Base-by-base conservation (phyloP, 306 rosid species). In the Trifolium pratense region DNA sequence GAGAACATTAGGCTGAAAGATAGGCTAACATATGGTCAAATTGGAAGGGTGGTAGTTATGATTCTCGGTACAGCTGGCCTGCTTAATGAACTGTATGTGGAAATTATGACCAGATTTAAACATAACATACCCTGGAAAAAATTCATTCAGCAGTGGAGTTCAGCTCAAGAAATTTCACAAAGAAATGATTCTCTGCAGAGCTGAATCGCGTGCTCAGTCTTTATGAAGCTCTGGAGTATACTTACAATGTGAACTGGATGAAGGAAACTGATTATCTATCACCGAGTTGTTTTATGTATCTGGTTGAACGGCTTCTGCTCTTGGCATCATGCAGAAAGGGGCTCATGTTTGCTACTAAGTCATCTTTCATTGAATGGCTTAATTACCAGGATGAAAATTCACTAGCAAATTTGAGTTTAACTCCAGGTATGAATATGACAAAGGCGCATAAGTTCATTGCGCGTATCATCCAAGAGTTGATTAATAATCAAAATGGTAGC, bases 301-400 rank as follows among this genome's bases (percentile, higher is more conserved):
- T 89, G 13, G 69, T 88, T 12, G 97, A 92, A 74, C 92, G 85
- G 61, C 81, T 92, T 53, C 51, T 92, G 61, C 55, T 86, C 3
- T 68, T 72, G 46, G 74, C 83, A 56, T 79, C 79, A 8, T 63
- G 61, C 60, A 5, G 29, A 31, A 72, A 31, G 3, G 90, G 89
- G n/a, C 48, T 53, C 59, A 74, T 85, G 34, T 55, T 83, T 74
- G 77, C 91, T 18, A 78, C 92, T 16, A 83, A 82, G 73, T 80
- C 93, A 43, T 81, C 82, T 49, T 88, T 89, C 56, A 48, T 69
- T 62, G 96, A 92, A 72, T 92, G 93, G 96, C 79, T 89, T 5
- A 79, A 76, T 40, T 59, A 59, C 78, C 79, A 75, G 26, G 77
- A 84, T 53, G 83, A 67, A 34, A 75, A 55, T 42, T 42, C 79